Base-by-base conservation (phyloP, 495 filamentous ascomycete genomes). In the Neurospora pannonica region DNA sequence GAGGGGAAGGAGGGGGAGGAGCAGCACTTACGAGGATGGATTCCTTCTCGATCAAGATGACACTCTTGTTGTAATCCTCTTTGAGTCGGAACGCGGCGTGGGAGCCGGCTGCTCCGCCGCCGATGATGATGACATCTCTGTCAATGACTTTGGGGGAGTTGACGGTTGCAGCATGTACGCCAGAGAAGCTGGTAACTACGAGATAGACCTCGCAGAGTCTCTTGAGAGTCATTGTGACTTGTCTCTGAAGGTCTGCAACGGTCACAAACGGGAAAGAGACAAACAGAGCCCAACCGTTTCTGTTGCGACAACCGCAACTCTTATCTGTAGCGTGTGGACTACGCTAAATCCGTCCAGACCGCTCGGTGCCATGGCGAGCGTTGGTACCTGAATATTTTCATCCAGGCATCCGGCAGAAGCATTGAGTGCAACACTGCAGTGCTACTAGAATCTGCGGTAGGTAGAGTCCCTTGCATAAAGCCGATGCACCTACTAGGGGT, bases 51-150 rank as follows among this genome's bases (percentile, higher is more conserved):
- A 87, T 77, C 4, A 87, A 39, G 0, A 81, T 76, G 34, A 86
- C 78, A 4, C 74, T 82, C 71, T 85, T 84, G 17, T 78, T 76
- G 54, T 77, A 79, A 43, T 84, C 82, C 72, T 86, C 79, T 10
- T 78, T 75, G n/a, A 85, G 75, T 5, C 80, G 78, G 31, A 86
- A 82, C 34, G 84, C 85, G 34, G 85, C 84, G 70, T 87, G 85
- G 11, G 85, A 79, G 74, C 86, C 86, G 17, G 84, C 77, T 5
- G 83, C 83, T 42, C 86, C 85, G 17, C 86, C 85, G 17, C 86
- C 85, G 46, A 87, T 77, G 38, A 87, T 77, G 19, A 75, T 81
- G 24, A 86, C 82, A 78, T 79, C 79, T 42, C 38, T 75, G 9
- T 54, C 28, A 15, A 79, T 76, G 60, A 74, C 75, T 15, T 74